These are phyloP conservation scores for Chlorella sp. DNA, from an alignment of 139 green algal species.

Conservation along the genomic window DNA sequence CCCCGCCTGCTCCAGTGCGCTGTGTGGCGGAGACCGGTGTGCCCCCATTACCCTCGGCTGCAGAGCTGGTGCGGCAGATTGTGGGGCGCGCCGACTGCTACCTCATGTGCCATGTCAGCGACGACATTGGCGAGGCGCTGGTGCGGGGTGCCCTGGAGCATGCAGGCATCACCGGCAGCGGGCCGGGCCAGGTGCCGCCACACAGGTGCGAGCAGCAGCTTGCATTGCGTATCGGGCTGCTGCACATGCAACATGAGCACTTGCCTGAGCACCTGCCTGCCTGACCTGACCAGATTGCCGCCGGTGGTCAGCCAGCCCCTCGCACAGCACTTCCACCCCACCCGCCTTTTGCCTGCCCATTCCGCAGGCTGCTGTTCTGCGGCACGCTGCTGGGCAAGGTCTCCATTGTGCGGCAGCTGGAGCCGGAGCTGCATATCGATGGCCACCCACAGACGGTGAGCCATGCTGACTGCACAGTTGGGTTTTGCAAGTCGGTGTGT, in stretches of 20 bases:
- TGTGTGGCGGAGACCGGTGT: too few species aligned
- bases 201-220: slow-evolving; percentile 44
- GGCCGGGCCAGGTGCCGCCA: slow-evolving; percentile 14
- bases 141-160: slow-evolving; percentile 51
- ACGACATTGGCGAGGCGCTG: slow-evolving; percentile 66
- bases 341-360: too few species aligned
- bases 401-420: slow-evolving; percentile 84
- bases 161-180: slow-evolving; percentile 26
- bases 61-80: slow-evolving; percentile 41
- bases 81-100: slow-evolving; percentile 37
- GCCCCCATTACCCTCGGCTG: background rate
- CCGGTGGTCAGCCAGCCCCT: too few species aligned
- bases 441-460: slow-evolving; percentile 57
- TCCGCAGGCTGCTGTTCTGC: slow-evolving; percentile 83
- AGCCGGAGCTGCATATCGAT: slow-evolving; percentile 88
- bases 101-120: slow-evolving; percentile 64
- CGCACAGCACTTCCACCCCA: too few species aligned
- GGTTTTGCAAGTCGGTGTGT: too few species aligned
- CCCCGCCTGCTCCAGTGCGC: too few species aligned
- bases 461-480: background rate
- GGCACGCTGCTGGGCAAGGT: slow-evolving; percentile 80
- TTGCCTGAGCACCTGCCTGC: too few species aligned
- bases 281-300: too few species aligned
- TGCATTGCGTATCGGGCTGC: too few species aligned
- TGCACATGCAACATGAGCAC: too few species aligned